Percentiles rank a stretch among this genome's conserved stretches.
Conservation (phyloP, 768 basidiomycete species). For the Mycena belliarum region DNA sequence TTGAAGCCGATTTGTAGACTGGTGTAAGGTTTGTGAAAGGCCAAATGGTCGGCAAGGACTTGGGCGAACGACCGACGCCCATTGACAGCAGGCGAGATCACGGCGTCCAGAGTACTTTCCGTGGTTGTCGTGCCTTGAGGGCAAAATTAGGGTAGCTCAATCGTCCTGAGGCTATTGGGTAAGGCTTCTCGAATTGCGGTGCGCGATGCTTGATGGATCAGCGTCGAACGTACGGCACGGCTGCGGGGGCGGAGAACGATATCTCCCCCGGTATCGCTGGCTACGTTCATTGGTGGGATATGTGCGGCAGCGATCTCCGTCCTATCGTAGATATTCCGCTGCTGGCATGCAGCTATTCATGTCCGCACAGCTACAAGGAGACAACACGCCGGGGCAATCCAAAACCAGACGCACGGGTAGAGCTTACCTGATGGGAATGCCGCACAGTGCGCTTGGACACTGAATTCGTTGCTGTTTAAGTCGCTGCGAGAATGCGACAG, state of each 20-base stretch:
- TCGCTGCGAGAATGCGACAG: neutral
- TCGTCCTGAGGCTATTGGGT: neutral
- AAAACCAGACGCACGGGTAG: neutral
- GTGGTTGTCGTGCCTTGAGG: conserved; percentile 17
- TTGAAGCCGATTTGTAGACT: neutral
- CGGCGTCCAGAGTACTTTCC: conserved; percentile 6
- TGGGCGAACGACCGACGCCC: neutral
- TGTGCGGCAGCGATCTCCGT: neutral
- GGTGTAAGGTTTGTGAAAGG: no score
- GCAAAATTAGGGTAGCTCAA: neutral
- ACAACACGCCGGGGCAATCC: neutral
- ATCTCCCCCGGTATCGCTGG: conserved; percentile 1
- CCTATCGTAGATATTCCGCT: neutral
- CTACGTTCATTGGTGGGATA: conserved; percentile 11
- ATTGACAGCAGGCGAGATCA: neutral
- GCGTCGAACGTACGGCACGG: conserved; percentile 9
- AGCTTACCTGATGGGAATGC: conserved; percentile 9
- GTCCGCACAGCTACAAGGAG: conserved; percentile 16
- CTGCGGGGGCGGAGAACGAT: conserved; percentile 2
- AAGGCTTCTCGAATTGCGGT: conserved; percentile 17
- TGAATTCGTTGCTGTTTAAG: neutral
- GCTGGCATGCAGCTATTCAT: neutral
- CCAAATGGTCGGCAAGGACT: neutral
- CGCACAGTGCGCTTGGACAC: neutral
- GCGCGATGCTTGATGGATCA: conserved; percentile 20